Conservation (phyloP, 2,329 filamentous ascomycete species). For the Colletotrichum horii region DNA sequence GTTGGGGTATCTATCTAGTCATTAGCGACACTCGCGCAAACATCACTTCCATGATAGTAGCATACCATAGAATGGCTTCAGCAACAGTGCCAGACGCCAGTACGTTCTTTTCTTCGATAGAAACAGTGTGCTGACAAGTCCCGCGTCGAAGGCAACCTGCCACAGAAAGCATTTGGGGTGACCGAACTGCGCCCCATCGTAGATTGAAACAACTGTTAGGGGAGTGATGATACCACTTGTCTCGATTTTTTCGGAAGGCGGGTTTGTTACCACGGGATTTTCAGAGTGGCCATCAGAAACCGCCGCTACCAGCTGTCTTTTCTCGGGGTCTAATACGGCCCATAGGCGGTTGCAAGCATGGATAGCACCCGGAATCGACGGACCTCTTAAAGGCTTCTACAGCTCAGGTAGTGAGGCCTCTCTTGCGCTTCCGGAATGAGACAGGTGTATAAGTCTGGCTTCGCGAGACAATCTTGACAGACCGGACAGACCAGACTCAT, state of each 20-base stretch:
- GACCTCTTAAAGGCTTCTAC: not conserved
- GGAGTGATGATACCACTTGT: rapidly evolving
- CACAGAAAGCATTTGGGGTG: not conserved
- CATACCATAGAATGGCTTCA: not conserved
- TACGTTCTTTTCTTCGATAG: not conserved
- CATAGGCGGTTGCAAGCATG: not conserved
- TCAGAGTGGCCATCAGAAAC: not conserved
- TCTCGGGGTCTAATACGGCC: rapidly evolving
- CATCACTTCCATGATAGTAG: rapidly evolving
- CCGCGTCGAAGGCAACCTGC: rapidly evolving
- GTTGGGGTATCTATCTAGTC: rapidly evolving
- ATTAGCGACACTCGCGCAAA: rapidly evolving
- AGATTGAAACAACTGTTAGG: not conserved
- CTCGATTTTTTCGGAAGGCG: not conserved
- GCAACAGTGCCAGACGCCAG: not conserved
- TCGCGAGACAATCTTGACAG: not conserved
- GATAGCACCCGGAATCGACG: rapidly evolving
- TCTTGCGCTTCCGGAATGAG: rapidly evolving
- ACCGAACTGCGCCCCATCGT: not conserved
- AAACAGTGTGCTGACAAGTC: not conserved
- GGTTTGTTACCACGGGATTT: not conserved
- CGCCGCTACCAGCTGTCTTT: not conserved
- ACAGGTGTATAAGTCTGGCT: rapidly evolving
- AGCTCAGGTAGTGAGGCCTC: not conserved
- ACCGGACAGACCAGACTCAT: rapidly evolving